Percentiles rank a stretch among this genome's conserved stretches.
These are phyloP conservation scores for Caloboletus firmus DNA, from an alignment of 1,284 basidiomycete species.

Conservation along the genomic window DNA sequence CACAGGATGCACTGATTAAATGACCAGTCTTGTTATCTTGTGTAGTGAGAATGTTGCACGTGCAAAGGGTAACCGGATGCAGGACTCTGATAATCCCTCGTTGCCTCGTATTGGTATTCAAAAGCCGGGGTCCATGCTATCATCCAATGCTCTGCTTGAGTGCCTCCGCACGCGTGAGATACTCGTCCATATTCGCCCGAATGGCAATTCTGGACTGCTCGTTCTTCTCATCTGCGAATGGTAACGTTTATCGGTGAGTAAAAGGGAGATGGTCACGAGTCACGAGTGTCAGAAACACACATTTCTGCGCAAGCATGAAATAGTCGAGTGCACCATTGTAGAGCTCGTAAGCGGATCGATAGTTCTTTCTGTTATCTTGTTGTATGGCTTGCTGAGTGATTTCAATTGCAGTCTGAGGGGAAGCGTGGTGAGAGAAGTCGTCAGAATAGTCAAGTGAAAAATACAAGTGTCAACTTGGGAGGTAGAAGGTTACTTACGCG, in stretches of 20 bases:
- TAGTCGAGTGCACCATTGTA: conserved; percentile 95
- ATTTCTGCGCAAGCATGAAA: conserved; percentile 83
- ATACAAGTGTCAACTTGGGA: background rate
- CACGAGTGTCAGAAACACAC: conserved; percentile 22
- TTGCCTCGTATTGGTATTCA: background rate
- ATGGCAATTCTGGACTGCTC: conserved; percentile 88
- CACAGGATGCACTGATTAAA: background rate
- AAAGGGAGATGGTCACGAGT: background rate
- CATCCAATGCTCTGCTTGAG: conserved; percentile 63
- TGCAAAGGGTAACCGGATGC: background rate
- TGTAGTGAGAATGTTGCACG: background rate
- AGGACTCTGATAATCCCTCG: background rate
- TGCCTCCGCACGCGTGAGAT: conserved; percentile 90
- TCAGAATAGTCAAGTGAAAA: background rate
- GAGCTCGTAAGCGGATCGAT: conserved; percentile 88
- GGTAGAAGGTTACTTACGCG: conserved; percentile 5
- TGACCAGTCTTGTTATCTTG: background rate
- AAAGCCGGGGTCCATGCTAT: background rate
- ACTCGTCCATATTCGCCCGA: conserved; percentile 86
- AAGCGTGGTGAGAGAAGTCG: background rate
- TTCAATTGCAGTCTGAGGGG: conserved; percentile 79
- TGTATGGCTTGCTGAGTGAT: conserved; percentile 87
- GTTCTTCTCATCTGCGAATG: conserved; percentile 84
- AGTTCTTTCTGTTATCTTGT: conserved; percentile 90
- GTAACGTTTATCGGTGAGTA: background rate